Conservation (phyloP, 768 basidiomycete species). For the Flagelloscypha sp. region DNA sequence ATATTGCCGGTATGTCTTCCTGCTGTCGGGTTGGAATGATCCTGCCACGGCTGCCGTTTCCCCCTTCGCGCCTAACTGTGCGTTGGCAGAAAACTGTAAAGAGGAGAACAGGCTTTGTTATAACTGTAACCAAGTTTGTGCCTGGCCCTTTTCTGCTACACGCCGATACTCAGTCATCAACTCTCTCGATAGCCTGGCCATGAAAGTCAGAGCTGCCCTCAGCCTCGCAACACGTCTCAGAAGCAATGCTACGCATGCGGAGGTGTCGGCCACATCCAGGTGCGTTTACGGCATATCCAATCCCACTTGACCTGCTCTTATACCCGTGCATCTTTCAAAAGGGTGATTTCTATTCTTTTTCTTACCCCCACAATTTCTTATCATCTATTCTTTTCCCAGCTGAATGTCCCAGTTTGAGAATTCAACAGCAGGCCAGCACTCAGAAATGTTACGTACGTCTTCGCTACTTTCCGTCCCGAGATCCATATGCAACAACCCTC, state of each 20-base stretch:
- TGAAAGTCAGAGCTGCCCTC: conserved; percentile 81
- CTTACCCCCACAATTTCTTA: neutral
- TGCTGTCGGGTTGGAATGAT: no score
- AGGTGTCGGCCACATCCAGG: conserved; percentile 84
- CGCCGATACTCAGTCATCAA: no score
- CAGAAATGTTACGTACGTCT: conserved; percentile 79
- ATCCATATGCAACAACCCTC: neutral
- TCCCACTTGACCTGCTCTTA: neutral
- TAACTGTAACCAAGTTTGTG: no score
- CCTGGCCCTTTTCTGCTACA: no score
- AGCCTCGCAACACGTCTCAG: conserved; percentile 70
- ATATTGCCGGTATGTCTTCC: no score
- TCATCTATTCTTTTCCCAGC: conserved; percentile 35
- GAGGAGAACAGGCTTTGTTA: conserved; percentile 88
- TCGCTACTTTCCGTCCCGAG: conserved; percentile 1
- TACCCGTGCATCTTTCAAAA: conserved; percentile 1
- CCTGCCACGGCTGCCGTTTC: no score
- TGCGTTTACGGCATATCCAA: conserved; percentile 10
- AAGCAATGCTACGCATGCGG: conserved; percentile 94
- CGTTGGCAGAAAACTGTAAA: conserved; percentile 86
- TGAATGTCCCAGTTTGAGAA: conserved; percentile 74
- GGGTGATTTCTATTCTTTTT: neutral
- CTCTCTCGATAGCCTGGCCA: conserved; percentile 94
- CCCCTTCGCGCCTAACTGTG: no score
- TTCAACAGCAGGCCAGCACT: conserved; percentile 46